A percentile compares a stretch with the other conserved stretches of the same genome.
These are phyloP conservation scores for Beauveria sp. DNA, from an alignment of 2,329 filamentous ascomycete genomes.

Conservation along the genomic window DNA sequence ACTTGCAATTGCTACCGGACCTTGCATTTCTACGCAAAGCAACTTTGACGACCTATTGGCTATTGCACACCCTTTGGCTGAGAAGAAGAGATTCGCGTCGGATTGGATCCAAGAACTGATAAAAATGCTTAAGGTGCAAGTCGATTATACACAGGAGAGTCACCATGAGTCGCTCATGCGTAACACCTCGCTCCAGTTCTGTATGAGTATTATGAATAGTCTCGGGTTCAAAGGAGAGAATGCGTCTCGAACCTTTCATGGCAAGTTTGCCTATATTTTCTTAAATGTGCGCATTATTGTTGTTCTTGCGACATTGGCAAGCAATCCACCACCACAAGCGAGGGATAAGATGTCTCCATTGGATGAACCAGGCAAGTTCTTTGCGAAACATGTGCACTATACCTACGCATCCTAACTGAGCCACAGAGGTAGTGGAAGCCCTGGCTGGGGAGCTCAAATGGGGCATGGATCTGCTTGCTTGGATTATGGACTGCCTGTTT, in stretches of 20 bases:
- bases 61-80: slow-evolving; percentile 46
- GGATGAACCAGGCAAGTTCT: slow-evolving; percentile 45
- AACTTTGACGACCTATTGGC: slow-evolving; percentile 67
- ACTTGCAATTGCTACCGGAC: slow-evolving; percentile 46
- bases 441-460: slow-evolving; percentile 71
- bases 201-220: slow-evolving; percentile 70
- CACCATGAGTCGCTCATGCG: slow-evolving; percentile 65
- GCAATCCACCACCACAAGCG: slow-evolving; percentile 44
- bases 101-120: slow-evolving; percentile 61
- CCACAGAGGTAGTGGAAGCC: slow-evolving; percentile 60
- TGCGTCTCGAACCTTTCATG: slow-evolving; percentile 53
- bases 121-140: slow-evolving; percentile 59
- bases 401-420: slow-evolving; percentile 8
- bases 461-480: slow-evolving; percentile 63
- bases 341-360: slow-evolving; percentile 51
- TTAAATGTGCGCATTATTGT: slow-evolving; percentile 68
- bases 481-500: slow-evolving; percentile 53
- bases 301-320: slow-evolving; percentile 57
- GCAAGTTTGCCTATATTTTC: slow-evolving; percentile 67
- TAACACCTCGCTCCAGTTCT: slow-evolving; percentile 66
- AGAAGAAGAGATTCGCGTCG: slow-evolving; percentile 41
- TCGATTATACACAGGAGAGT: slow-evolving; percentile 75
- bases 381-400: neutral
- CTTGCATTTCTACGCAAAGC: slow-evolving; percentile 35
- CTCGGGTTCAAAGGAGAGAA: slow-evolving; percentile 64